These are phyloP conservation scores for Saccharomyces hybrid DNA, from an alignment of 1,139 yeast species.

Conservation along the genomic window DNA sequence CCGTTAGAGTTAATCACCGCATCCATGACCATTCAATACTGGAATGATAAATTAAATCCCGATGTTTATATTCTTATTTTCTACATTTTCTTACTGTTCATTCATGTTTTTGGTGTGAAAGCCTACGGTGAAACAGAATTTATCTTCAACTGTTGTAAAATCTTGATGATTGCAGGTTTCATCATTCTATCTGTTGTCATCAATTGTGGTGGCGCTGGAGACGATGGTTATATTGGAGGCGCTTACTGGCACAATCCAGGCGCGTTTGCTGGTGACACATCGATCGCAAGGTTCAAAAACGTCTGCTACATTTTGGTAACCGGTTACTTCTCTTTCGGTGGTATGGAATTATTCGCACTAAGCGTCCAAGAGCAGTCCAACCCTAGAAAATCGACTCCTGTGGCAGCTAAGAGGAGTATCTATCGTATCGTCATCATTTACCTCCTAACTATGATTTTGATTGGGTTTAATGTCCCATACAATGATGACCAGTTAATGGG, in stretches of 20 bases:
- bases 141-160: too few relatives aligned
- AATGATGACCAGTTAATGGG: slow-evolving; percentile 41
- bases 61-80: too few relatives aligned
- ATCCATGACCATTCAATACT: too few relatives aligned
- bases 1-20: too few relatives aligned
- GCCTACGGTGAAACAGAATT: too few relatives aligned
- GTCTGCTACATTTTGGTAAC: slow-evolving; percentile 70
- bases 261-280: slow-evolving; percentile 33
- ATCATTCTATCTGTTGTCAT: too few relatives aligned
- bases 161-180: too few relatives aligned
- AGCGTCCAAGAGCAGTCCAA: slow-evolving; percentile 81
- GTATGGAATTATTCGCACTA: slow-evolving; percentile 71
- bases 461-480: slow-evolving; percentile 62
- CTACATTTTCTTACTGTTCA: too few relatives aligned
- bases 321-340: slow-evolving; percentile 80
- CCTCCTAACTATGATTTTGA: slow-evolving; percentile 48
- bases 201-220: too few relatives aligned
- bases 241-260: slow-evolving; percentile 42
- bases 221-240: too few relatives aligned
- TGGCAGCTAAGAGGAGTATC: slow-evolving; percentile 57
- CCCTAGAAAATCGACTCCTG: slow-evolving; percentile 63
- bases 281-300: slow-evolving; percentile 49
- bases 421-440: slow-evolving; percentile 61
- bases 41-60: too few relatives aligned
- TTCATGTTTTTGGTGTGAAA: too few relatives aligned